phyloP scores from a whole-genome alignment of 352 stramenopile genomes.

The Chrysophaeum taylorii region DNA sequence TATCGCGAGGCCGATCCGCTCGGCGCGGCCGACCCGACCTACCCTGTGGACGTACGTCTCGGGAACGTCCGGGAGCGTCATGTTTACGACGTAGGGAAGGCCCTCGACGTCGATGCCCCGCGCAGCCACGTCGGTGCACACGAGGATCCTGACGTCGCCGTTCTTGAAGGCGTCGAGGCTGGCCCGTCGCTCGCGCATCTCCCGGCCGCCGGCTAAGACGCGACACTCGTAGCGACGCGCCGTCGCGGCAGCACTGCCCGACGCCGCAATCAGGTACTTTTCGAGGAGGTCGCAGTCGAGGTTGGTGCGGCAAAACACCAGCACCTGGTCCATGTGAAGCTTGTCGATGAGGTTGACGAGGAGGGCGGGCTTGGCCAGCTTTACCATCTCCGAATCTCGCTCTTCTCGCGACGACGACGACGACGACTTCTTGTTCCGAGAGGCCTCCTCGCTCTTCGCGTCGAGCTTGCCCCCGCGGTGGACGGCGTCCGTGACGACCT shows the following conservation, averaged over 20 bases:
- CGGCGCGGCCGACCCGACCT: slow-evolving; percentile 43
- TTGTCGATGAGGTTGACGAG: slow-evolving; percentile 30
- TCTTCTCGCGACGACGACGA: background rate
- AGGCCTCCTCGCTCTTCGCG: background rate
- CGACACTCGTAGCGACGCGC: slow-evolving; percentile 39
- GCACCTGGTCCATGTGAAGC: slow-evolving; percentile 41
- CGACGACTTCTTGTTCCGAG: slow-evolving; percentile 10
- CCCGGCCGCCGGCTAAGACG: slow-evolving; percentile 41
- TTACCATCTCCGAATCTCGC: slow-evolving; percentile 30
- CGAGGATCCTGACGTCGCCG: slow-evolving; percentile 51
- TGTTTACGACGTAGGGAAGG: slow-evolving; percentile 54
- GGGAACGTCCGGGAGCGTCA: slow-evolving; percentile 46
- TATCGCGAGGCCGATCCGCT: slow-evolving; percentile 45
- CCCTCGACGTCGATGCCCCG: slow-evolving; percentile 62
- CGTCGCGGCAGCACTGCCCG: slow-evolving; percentile 25
- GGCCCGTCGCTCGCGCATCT: slow-evolving; percentile 32
- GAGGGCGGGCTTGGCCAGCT: slow-evolving; percentile 34
- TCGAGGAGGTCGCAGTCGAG: slow-evolving; percentile 50
- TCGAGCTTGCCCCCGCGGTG: slow-evolving; percentile 11
- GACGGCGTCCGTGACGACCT: slow-evolving; percentile 15
- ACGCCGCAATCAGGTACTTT: slow-evolving; percentile 33
- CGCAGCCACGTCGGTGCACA: slow-evolving; percentile 64
- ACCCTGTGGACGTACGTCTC: slow-evolving; percentile 56
- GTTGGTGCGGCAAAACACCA: slow-evolving; percentile 57
- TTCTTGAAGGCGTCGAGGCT: slow-evolving; percentile 54